phyloP scores from a whole-genome alignment of 306 rosid species.

The Casuarina equisetifolia region DNA sequence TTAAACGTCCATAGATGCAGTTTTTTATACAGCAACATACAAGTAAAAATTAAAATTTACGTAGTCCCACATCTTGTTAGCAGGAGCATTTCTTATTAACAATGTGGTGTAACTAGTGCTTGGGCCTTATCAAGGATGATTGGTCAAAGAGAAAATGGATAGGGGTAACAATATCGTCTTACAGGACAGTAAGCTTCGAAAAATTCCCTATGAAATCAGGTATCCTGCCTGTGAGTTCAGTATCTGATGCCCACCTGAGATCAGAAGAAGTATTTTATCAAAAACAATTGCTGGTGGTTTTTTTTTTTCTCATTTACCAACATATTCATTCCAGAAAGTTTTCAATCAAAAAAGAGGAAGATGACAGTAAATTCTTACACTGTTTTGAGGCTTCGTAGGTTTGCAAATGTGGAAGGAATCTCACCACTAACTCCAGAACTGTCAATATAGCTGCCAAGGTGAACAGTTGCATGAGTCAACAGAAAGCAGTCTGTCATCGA shows the following conservation, averaged over 20 bases:
- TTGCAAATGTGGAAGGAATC: slow-evolving; percentile 71
- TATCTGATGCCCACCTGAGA: slow-evolving; percentile 73
- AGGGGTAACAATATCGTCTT: slow-evolving; percentile 32
- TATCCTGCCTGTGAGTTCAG: slow-evolving; percentile 56
- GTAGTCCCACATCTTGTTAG: background rate
- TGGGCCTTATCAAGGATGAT: background rate
- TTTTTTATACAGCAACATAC: background rate
- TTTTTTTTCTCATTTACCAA: background rate
- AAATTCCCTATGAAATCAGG: slow-evolving; percentile 79
- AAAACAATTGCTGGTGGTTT: background rate
- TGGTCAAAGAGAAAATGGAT: background rate
- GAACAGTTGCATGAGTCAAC: background rate
- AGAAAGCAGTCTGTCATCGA: background rate
- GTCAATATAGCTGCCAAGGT: slow-evolving; percentile 54
- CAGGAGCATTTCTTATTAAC: background rate
- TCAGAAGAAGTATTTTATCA: slow-evolving; percentile 16
- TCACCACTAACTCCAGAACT: slow-evolving; percentile 79
- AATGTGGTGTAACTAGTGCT: background rate
- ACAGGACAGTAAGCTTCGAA: slow-evolving; percentile 60
- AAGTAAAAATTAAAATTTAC: background rate
- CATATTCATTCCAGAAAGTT: background rate
- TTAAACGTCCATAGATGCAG: slow-evolving; percentile 6
- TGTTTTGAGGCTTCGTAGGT: slow-evolving; percentile 39
- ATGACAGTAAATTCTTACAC: slow-evolving; percentile 52
- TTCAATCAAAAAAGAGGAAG: background rate